Base-by-base conservation (phyloP, 2,329 filamentous ascomycete genomes). In the Sporothrix globosa region DNA sequence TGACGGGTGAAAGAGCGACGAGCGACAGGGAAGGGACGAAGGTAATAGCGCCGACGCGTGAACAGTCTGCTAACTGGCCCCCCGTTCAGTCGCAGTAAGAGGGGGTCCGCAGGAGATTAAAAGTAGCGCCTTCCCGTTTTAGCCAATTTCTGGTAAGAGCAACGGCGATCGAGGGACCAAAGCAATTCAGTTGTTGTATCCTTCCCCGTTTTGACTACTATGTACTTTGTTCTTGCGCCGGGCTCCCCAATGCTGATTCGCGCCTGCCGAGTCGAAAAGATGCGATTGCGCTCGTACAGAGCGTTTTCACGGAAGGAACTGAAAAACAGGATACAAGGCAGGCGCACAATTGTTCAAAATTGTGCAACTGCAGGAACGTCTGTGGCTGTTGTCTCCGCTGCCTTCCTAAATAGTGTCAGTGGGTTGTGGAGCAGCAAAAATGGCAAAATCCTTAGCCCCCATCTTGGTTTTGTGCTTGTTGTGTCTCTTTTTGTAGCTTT, bases 91-190 rank as follows among this genome's bases (percentile, higher is more conserved):
- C 39, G 48, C 58, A 65, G 58, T 39, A 56, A 52, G 68, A 69
- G 48, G 66, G 66, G 70, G 66, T 19, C 58, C 27, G 27, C 50
- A 67, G 67, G 67, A 66, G 60, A 66, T 71, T 66, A 50, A 44
- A n/a, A 41, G 52, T 24, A 44, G 70, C 50, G 67, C 69, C 48
- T 71, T 71, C 66, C 69, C 69, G 56, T 34, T 68, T 71, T 50
- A 46, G 56, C 54, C 46, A 56, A 46, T 27, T 7, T 17, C 56
- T 69, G 41, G 54, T 30, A 53, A n/a, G 66, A 52, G 53, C 67
- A 68, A n/a, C 30, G 53, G 46, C 53, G 52, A 46, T 39, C 39
- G 52, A 19, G 24, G 50, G 67, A 46, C 58, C 34, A 24, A 11
- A 21, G 14, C 17, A 19, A 19, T 61, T 39, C 34, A 13, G 11